phyloP scores from a whole-genome alignment of 495 filamentous ascomycete genomes.

The Aspergillus funiculosus region DNA sequence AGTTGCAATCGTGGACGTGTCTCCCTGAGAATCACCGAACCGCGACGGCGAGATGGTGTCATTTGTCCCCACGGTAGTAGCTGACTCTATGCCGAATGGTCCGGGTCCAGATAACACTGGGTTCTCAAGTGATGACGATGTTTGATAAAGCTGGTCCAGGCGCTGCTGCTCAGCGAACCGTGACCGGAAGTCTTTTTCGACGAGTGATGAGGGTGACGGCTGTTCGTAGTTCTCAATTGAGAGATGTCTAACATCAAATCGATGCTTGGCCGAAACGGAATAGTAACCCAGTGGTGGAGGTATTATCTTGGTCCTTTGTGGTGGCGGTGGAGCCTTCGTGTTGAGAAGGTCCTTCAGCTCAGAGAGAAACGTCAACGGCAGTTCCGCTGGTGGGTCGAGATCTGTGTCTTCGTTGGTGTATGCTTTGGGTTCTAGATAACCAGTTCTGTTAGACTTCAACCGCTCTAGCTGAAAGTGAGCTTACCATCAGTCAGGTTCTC shows the following conservation, averaged over 20 bases:
- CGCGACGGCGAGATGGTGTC: slow-evolving; percentile 6
- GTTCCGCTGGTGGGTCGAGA: neutral
- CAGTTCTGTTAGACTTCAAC: too few species aligned
- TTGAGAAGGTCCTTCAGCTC: slow-evolving; percentile 13
- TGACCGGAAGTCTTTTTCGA: slow-evolving; percentile 28
- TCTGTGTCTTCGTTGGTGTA: neutral
- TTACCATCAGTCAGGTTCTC: slow-evolving; percentile 2
- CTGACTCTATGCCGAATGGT: too few species aligned
- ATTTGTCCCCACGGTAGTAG: neutral
- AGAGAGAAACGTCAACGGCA: slow-evolving; percentile 7
- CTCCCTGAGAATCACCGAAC: slow-evolving; percentile 8
- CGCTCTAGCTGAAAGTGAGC: neutral
- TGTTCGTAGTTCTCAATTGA: slow-evolving; percentile 21
- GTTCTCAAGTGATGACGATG: slow-evolving; percentile 5
- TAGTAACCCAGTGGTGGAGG: slow-evolving; percentile 6
- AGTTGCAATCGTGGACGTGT: slow-evolving; percentile 4
- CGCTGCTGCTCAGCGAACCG: slow-evolving; percentile 24
- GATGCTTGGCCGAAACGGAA: slow-evolving; percentile 10
- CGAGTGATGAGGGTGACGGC: slow-evolving; percentile 20
- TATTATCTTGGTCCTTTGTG: neutral
- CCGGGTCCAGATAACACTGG: neutral
- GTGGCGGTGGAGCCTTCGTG: slow-evolving; percentile 1
- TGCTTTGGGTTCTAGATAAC: neutral
- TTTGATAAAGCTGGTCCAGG: slow-evolving; percentile 9
- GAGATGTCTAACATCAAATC: slow-evolving; percentile 15